A percentile compares a stretch with the other conserved stretches of the same genome.
Conservation (phyloP, 495 filamentous ascomycete genomes). For the Bryoglossum gracile region DNA sequence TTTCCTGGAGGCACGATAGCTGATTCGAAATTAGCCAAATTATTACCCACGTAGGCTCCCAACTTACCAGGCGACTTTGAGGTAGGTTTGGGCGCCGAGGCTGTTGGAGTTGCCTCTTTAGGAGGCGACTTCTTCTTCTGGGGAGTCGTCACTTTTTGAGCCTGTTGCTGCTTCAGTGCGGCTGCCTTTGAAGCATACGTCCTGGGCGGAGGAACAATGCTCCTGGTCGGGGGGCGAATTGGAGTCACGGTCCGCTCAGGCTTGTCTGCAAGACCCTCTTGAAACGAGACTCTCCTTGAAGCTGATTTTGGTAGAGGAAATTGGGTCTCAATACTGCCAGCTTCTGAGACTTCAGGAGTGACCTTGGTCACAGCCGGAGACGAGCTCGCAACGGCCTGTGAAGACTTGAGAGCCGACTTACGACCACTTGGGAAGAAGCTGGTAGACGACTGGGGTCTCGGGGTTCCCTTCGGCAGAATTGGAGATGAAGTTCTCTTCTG, state of each 20-base stretch:
- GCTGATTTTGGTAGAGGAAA: slow-evolving; percentile 10
- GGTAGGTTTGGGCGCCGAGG: too few species aligned
- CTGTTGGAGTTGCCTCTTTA: too few species aligned
- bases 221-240: too few species aligned
- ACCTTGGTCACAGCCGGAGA: slow-evolving; percentile 2
- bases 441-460: slow-evolving; percentile 14
- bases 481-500: not conserved
- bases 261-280: not conserved
- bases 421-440: slow-evolving; percentile 16
- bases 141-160: too few species aligned
- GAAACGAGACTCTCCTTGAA: slow-evolving; percentile 12
- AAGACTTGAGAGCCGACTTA: slow-evolving; percentile 17
- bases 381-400: slow-evolving; percentile 12
- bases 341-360: slow-evolving; percentile 3
- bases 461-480: slow-evolving; percentile 4
- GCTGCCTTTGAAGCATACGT: too few species aligned
- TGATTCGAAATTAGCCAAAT: too few species aligned
- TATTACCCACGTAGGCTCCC: too few species aligned
- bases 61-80: too few species aligned
- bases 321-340: not conserved
- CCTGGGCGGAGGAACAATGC: too few species aligned
- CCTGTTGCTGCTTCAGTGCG: too few species aligned
- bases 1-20: not conserved
- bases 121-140: too few species aligned
- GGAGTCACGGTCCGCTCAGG: not conserved